A percentile compares a stretch with the other conserved stretches of the same genome.
These are phyloP conservation scores for Termitomyces heimii DNA, from an alignment of 768 basidiomycete genomes.

Conservation along the genomic window DNA sequence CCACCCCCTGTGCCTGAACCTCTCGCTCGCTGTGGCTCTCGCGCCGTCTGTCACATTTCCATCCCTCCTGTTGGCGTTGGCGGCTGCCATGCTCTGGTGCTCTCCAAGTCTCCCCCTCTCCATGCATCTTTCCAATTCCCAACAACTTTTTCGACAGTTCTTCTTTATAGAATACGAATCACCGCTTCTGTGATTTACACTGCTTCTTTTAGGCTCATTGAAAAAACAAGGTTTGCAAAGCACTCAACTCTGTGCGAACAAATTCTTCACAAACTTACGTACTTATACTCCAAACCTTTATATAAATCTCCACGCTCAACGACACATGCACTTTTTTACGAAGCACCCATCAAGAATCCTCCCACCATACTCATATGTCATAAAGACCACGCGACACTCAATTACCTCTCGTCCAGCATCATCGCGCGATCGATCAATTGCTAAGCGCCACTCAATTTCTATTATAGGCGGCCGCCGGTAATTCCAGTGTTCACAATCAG, in stretches of 20 bases:
- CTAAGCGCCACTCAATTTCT: neutral
- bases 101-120: neutral
- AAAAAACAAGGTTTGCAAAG: too few relatives aligned
- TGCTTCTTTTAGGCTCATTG: too few relatives aligned
- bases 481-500: too few relatives aligned
- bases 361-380: neutral
- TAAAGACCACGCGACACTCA: neutral
- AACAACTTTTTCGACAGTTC: too few relatives aligned
- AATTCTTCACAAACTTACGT: too few relatives aligned
- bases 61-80: neutral
- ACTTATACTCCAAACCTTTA: too few relatives aligned
- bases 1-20: neutral
- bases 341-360: neutral
- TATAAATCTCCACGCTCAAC: too few relatives aligned
- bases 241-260: too few relatives aligned
- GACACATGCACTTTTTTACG: too few relatives aligned
- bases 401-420: neutral
- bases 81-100: neutral
- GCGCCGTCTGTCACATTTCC: neutral
- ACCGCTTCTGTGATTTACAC: neutral
- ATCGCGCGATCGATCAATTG: neutral
- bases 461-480: neutral
- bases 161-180: neutral
- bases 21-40: neutral
- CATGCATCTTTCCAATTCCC: too few relatives aligned